Base-by-base conservation (phyloP, 2,329 filamentous ascomycete species). In the Periglandula ipomoeae region DNA sequence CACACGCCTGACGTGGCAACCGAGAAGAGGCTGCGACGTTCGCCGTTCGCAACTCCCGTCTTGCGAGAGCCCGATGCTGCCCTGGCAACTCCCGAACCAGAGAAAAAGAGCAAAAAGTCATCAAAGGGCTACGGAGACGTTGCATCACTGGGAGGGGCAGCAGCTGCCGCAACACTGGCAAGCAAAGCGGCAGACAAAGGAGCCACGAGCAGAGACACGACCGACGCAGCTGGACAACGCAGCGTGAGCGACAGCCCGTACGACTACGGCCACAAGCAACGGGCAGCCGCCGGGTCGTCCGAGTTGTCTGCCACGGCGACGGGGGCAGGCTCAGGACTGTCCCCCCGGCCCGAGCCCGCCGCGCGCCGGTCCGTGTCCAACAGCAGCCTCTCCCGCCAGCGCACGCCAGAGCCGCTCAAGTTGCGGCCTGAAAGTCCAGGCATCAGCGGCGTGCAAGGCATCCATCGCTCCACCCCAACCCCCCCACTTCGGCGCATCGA, bases 401-500 rank as follows among this genome's bases (percentile, higher is more conserved):
- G 70, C 49, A 78, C 77, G 42, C 76, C 77, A 3, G 76, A 79
- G 61, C 73, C 74, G 53, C 65, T 72, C 32, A 66, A 65, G 56
- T 73, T 75, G 50, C 75, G 82, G 62, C 78, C 85, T 65, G 78
- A 84, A 55, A 87, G 82, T 48, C 74, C 76, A 70, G 71, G 75
- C 71, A 73, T 65, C 66, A 60, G 68, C 44, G 47, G 53, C 22
- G 34, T 55, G n/a, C 58, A 60, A 52, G 55, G 63, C 64, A 72
- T 49, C 17, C 46, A 41, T 19, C 30, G 49, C 17, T 47, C 47
- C 43, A 41, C 68, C 62, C 67, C 68, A 54, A 85, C 83, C 51
- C 85, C 84, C 54, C 82, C 85, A 43, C 76, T 93, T 52, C 79
- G 89, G 59, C 80, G 87, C 54, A 76, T 79, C 54, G 81, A 84